Base-by-base conservation (phyloP, 2,329 filamentous ascomycete genomes). In the Chaetoscypha palmicola region DNA sequence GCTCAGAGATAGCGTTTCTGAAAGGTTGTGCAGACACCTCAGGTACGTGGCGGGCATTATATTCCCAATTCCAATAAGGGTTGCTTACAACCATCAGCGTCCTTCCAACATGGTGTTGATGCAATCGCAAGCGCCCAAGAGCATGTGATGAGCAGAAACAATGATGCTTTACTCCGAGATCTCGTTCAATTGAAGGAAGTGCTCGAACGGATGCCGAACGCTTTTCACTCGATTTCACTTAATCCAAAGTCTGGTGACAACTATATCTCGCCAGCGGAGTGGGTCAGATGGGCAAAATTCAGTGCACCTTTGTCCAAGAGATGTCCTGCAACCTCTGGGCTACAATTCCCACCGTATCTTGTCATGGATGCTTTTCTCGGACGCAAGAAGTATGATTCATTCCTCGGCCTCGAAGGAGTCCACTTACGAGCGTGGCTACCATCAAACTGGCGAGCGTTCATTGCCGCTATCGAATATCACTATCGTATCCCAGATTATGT, bases 361-460 rank as follows among this genome's bases (percentile, higher is more conserved):
- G 62, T 76, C 3, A 74, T 76, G 72, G 72, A 76, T 52, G 73
- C 72, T 0, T 76, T 76, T 47, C 62, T 76, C 3, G 72, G 71
- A 0, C 66, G 72, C 1, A 71, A 68, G 48, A 73, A 68, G 48
- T 71, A 71, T 51, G 65, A 65, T 48, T 74, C 71, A 0, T 76
- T 76, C 47, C 66, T 76, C 0, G 73, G 73, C 0, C 63, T 62
- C 3, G 72, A 77, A 44, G 73, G 71, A 0, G 58, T 76, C 0
- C 73, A 76, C 46, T 61, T 76, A 0, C 61, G 73, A 30, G 71
- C 73, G 0, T 76, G 72, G 72, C 59, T 74, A 4, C 73, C 73
- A 2, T 70, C 72, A 1, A 76, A 76, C 45, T 64, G 72, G 8
- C 64, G 72, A 14, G 72, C 73, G 3, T 76, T 76, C 55, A 76